Base-by-base conservation (phyloP, 768 basidiomycete genomes). In the Auriscalpium orientale region DNA sequence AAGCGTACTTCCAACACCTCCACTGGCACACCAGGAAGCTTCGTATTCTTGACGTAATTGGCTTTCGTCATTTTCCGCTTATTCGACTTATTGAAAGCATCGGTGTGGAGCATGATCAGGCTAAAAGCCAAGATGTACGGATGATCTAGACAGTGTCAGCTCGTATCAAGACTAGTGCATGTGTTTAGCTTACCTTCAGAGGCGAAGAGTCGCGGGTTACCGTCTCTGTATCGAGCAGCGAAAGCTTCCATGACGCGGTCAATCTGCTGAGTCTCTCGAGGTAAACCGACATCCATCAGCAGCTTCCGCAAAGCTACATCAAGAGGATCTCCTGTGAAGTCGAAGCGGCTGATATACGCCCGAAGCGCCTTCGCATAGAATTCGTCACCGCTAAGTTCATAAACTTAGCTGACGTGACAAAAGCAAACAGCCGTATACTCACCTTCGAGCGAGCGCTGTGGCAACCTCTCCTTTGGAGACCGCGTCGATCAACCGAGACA, bases 211-310 rank as follows among this genome's bases (percentile, higher is more conserved):
- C 75, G 79, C 49, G 87, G 85, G 67, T 98, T 95, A 68, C 92
- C 93, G 48, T 79, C 74, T 56, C 84, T 72, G 70, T 97, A 99
- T 57, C 89, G 81, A 46, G 75, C 77, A 6, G 95, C 90, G 70
- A 99, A 99, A 0, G 91, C 90, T 71, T 98, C 94, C 65, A 99
- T 91, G 49, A 98, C 91, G 56, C 97, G 80, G 70, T 99, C 97
- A 57, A 99, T 99, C 70, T 98, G 95, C 68, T 99, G 97, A 2
- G 97, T 98, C 75, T 99, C 97, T 54, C 86, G 79, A 3, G 97
- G 97, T 28, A 99, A 79, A 40, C 89, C 83, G 21, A 97, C 83
- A 63, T 94, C 84, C 89, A 97, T 92, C 37, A 99, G 77, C 49
- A 99, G 67, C 65, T 84, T 85, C 43, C 97, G 86, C 44, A 99